A percentile compares a stretch with the other conserved stretches of the same genome.
phyloP scores from a whole-genome alignment of 805 yeast genomes.

The Candida schatavii region DNA sequence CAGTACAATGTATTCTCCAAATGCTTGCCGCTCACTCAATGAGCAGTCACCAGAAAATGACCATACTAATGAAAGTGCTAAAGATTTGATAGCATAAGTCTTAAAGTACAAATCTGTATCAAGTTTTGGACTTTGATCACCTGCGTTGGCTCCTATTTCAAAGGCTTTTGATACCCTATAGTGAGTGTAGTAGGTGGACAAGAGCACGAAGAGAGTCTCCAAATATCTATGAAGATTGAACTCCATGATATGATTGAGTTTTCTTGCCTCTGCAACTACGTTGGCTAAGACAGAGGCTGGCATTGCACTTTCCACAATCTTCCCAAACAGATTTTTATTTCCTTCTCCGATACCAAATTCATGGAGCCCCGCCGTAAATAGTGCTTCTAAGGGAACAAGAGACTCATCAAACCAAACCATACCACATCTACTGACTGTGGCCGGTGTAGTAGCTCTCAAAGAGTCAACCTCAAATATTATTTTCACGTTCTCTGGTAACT shows the following conservation, averaged over 20 bases:
- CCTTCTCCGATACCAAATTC: slow-evolving; percentile 13
- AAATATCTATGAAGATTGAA: slow-evolving; percentile 35
- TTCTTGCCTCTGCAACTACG: slow-evolving; percentile 22
- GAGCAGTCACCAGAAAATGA: slow-evolving; percentile 60
- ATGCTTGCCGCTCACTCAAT: slow-evolving; percentile 32
- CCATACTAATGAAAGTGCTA: slow-evolving; percentile 52
- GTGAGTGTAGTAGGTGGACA: slow-evolving; percentile 27
- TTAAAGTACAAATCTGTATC: background rate
- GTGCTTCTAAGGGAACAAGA: slow-evolving; percentile 15
- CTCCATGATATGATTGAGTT: slow-evolving; percentile 51
- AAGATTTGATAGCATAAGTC: slow-evolving; percentile 28
- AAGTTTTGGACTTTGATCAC: background rate
- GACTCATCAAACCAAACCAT: slow-evolving; percentile 67
- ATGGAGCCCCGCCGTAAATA: slow-evolving; percentile 11
- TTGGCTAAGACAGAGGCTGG: slow-evolving; percentile 10
- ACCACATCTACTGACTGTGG: slow-evolving; percentile 91
- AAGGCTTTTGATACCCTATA: slow-evolving; percentile 1
- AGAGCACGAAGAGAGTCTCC: slow-evolving; percentile 37
- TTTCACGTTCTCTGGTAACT: slow-evolving; percentile 59
- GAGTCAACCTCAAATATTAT: slow-evolving; percentile 75
- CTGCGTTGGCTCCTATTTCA: no score
- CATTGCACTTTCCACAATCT: slow-evolving; percentile 6
- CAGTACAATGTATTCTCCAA: slow-evolving; percentile 27
- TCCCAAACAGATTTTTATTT: slow-evolving; percentile 1
- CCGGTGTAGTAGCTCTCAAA: slow-evolving; percentile 72